Evolutionary conservation across 805 yeast species (phyloP).

Genomic region (Schwanniomyces occidentalis): DNA sequence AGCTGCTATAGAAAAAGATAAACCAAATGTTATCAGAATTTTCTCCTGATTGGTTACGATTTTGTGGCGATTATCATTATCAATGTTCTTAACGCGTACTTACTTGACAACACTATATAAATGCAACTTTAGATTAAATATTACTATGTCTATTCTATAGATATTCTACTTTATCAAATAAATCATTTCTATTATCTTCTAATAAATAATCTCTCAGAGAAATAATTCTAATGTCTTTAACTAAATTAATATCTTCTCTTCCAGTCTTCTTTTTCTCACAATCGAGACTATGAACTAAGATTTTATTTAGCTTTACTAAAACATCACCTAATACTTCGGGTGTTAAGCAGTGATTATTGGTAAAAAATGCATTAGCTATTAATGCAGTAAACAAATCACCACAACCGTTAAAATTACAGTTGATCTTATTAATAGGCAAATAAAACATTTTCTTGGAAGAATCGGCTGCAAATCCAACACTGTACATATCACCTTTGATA

Average conservation of each 20-base stretch:
- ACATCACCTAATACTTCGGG: constrained; percentile 27
- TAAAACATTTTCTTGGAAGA: constrained; percentile 21
- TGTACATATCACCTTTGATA: constrained; percentile 35
- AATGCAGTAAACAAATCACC: constrained; percentile 74
- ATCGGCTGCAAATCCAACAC: constrained; percentile 35
- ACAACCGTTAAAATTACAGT: constrained; percentile 68
- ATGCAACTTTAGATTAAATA: no score
- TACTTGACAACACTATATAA: no score
- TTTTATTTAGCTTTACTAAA: constrained; percentile 25
- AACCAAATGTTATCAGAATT: no score
- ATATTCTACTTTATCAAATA: constrained; percentile 8
- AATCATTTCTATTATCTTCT: constrained; percentile 13
- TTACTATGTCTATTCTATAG: no score
- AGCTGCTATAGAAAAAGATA: no score
- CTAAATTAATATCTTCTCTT: constrained; percentile 17
- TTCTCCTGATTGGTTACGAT: no score
- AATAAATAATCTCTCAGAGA: constrained; percentile 32
- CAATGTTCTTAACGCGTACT: no score
- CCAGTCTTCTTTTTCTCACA: constrained; percentile 16
- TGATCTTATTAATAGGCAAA: constrained; percentile 47
- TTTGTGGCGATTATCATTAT: no score
- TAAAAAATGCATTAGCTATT: constrained; percentile 49
- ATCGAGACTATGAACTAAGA: constrained; percentile 29
- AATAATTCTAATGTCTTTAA: constrained; percentile 37
- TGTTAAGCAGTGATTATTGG: constrained; percentile 18